Percentiles rank a stretch among this genome's conserved stretches.
Evolutionary conservation across 2,329 filamentous ascomycete genomes (phyloP).

Genomic region (Colletotrichum sublineola): DNA sequence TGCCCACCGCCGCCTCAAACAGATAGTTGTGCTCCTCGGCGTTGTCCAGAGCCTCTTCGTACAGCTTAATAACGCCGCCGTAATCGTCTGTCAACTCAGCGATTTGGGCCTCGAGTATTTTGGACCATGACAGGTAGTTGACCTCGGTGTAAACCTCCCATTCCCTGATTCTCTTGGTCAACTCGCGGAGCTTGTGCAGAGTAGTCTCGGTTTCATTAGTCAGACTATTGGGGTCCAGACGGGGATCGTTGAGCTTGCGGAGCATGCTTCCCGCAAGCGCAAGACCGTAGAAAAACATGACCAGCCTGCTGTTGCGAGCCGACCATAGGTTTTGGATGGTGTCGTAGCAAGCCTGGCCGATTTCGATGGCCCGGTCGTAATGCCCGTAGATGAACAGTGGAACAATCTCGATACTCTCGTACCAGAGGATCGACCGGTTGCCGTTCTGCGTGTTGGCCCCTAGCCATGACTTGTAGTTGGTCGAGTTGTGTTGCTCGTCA

Average conservation of each 20-base stretch:
- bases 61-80: conserved; percentile 71
- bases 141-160: conserved; percentile 75
- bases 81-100: conserved; percentile 72
- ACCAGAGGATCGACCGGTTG: conserved; percentile 75
- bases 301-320: conserved; percentile 67
- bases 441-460: conserved; percentile 66
- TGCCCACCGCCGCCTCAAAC: conserved; percentile 80
- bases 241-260: conserved; percentile 63
- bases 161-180: conserved; percentile 72
- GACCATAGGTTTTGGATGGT: conserved; percentile 69
- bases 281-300: conserved; percentile 72
- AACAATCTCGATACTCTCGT: conserved; percentile 76
- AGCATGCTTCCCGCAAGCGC: conserved; percentile 67
- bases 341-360: conserved; percentile 65
- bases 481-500: conserved; percentile 75
- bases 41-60: conserved; percentile 80
- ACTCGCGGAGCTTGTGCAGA: conserved; percentile 65
- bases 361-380: conserved; percentile 69
- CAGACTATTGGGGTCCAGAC: conserved; percentile 58
- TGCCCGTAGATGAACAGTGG: conserved; percentile 74
- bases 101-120: conserved; percentile 76
- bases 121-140: conserved; percentile 80
- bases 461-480: conserved; percentile 71
- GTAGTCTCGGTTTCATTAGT: conserved; percentile 60
- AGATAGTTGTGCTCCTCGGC: conserved; percentile 74